Base-by-base conservation (phyloP, 169 alveolate genomes). In the Eimeria zaria region DNA sequence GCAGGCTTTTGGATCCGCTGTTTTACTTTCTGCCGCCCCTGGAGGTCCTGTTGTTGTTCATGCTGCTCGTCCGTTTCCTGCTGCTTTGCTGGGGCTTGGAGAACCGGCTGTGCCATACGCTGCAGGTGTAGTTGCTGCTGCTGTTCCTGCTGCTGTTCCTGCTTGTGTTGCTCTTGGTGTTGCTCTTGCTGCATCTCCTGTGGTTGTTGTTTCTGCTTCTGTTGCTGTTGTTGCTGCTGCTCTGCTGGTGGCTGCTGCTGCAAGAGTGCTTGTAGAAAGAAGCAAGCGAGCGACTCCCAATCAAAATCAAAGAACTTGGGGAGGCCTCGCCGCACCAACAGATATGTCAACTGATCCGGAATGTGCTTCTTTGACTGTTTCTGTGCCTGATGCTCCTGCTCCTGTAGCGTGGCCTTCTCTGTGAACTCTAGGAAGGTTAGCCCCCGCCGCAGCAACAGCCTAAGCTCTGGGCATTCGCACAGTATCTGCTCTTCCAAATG, bases 231-330 rank as follows among this genome's bases (percentile, higher is more conserved):
- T 7, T 76, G 18, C 48, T 1, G 48, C 24, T 18, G 58, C 27
- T 74, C 84, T 33, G 46, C 46, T n/a, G 6, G 46, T 11, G 0
- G 81, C 81, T 30, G 81, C 81, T 33, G 46, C 81, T 71, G 73
- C 55, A 11, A 2, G 58, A 24, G 14, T 53, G 53, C 69, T 30
- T 30, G 95, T 51, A 92, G 20, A 18, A 92, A 33, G 64, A 33
- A 58, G 22, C 55, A 51, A n/a, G 96, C 89, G 39, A 93, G 89
- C 33, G 76, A 30, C 51, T 88, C 91, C 78, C 87, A 48, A 44
- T 83, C 88, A n/a, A 93, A 33, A 30, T 93, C 96, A 44, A 93
- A 93, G 33, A 93, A 93, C 87, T 93, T 93, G 41, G 96, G 96
- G 53, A 93, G 89, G 55, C 96, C 96, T 48, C 90, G 90, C 39